Percentiles rank a stretch among this genome's conserved stretches.
phyloP scores from a whole-genome alignment of 1,139 yeast species.

The Yamadazyma siamensis region DNA sequence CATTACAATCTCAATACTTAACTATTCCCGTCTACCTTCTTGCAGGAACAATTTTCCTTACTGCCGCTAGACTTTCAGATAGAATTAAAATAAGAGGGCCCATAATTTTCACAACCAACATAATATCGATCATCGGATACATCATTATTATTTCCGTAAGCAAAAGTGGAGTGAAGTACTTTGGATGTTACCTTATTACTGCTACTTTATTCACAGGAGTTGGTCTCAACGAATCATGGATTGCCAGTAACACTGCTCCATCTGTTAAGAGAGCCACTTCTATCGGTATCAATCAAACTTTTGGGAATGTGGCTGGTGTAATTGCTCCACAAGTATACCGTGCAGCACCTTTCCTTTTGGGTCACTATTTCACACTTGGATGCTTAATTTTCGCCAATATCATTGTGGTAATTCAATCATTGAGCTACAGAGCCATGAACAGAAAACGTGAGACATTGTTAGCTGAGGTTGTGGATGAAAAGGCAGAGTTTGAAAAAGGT shows the following conservation, averaged over 20 bases:
- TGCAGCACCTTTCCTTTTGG: slow-evolving; percentile 30
- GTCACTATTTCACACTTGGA: slow-evolving; percentile 36
- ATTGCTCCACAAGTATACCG: slow-evolving; percentile 45
- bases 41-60: slow-evolving; percentile 36
- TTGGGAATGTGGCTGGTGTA: slow-evolving; percentile 45
- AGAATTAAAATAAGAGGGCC: slow-evolving; percentile 16
- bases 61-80: slow-evolving; percentile 40
- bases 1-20: slow-evolving; percentile 9
- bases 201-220: slow-evolving; percentile 37
- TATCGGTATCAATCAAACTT: slow-evolving; percentile 39
- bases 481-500: slow-evolving; percentile 3
- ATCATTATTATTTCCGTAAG: slow-evolving; percentile 27
- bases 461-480: slow-evolving; percentile 1
- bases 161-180: slow-evolving; percentile 38
- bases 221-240: slow-evolving; percentile 44
- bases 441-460: slow-evolving; percentile 2
- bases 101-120: slow-evolving; percentile 18
- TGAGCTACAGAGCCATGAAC: slow-evolving; percentile 2
- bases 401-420: not conserved
- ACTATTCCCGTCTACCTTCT: slow-evolving; percentile 56
- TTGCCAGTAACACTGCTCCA: slow-evolving; percentile 42
- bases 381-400: slow-evolving; percentile 17
- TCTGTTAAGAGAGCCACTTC: slow-evolving; percentile 45
- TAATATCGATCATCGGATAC: slow-evolving; percentile 38
- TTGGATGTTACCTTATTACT: slow-evolving; percentile 44